Percentiles rank a stretch among this genome's conserved stretches.
Evolutionary conservation across 345 rosid species (phyloP).

Genomic region (Viola odorata): DNA sequence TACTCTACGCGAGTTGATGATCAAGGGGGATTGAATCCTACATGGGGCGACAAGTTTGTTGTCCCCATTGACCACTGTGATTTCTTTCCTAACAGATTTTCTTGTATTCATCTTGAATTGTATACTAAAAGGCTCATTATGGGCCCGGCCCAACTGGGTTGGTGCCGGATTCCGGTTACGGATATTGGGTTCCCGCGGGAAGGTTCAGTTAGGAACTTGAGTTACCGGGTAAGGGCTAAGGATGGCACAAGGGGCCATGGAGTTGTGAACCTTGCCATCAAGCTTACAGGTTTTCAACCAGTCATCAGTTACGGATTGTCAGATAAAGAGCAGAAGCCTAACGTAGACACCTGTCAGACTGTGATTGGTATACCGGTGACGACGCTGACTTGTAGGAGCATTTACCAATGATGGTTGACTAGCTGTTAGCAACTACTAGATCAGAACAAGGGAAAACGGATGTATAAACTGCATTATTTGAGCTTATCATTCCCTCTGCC

Average conservation of each 20-base stretch:
- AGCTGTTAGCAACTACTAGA: too few species aligned
- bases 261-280: slow-evolving; percentile 37
- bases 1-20: slow-evolving; percentile 23
- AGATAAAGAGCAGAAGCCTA: not conserved
- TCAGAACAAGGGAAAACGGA: too few species aligned
- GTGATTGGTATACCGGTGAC: slow-evolving; percentile 36
- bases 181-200: slow-evolving; percentile 27
- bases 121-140: slow-evolving; percentile 30
- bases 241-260: slow-evolving; percentile 44
- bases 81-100: slow-evolving; percentile 24
- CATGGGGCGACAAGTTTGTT: slow-evolving; percentile 47
- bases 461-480: too few species aligned
- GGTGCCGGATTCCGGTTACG: slow-evolving; percentile 41
- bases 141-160: slow-evolving; percentile 37
- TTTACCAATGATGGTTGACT: not conserved
- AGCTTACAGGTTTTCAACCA: slow-evolving; percentile 14
- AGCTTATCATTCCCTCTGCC: too few species aligned
- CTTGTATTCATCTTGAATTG: slow-evolving; percentile 24
- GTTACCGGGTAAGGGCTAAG: slow-evolving; percentile 38
- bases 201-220: slow-evolving; percentile 27
- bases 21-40: slow-evolving; percentile 37
- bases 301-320: not conserved
- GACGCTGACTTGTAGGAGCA: not conserved
- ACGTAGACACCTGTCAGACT: slow-evolving; percentile 5
- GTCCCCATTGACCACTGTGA: slow-evolving; percentile 21